phyloP scores from a whole-genome alignment of 345 rosid species.

The Zanthoxylum bungeanum region DNA sequence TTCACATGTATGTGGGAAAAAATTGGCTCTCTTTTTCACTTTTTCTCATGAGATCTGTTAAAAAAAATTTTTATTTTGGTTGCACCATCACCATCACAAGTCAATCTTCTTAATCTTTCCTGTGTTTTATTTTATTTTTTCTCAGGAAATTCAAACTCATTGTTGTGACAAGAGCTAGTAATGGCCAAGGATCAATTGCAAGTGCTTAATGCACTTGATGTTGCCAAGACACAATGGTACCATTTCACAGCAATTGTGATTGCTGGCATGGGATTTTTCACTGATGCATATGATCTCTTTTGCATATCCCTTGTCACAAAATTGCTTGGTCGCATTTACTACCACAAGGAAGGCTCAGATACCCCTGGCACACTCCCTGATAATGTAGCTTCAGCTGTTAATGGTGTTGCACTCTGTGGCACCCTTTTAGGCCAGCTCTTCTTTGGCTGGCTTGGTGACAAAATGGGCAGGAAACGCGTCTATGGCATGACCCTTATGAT shows the following conservation, averaged over 20 bases:
- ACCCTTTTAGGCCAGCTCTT: slow-evolving; percentile 79
- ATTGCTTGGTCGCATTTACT: slow-evolving; percentile 69
- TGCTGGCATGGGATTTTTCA: slow-evolving; percentile 93
- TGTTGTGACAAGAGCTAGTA: not conserved
- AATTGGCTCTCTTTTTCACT: not conserved
- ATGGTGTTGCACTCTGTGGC: slow-evolving; percentile 77
- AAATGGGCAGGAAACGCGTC: slow-evolving; percentile 61
- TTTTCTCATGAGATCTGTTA: not conserved
- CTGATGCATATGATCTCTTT: slow-evolving; percentile 77
- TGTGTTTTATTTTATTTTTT: not conserved
- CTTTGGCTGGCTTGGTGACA: slow-evolving; percentile 86
- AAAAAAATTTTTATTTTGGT: not conserved
- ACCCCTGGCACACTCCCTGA: slow-evolving; percentile 58
- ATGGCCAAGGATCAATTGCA: slow-evolving; percentile 43
- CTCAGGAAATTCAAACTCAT: not conserved
- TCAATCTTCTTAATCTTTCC: not conserved
- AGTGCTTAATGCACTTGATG: slow-evolving; percentile 61
- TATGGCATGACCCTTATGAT: slow-evolving; percentile 66
- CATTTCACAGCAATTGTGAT: slow-evolving; percentile 59
- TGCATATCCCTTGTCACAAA: slow-evolving; percentile 76
- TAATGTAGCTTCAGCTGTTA: slow-evolving; percentile 58
- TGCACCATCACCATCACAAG: not conserved
- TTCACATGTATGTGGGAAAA: not conserved
- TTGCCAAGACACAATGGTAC: slow-evolving; percentile 56
- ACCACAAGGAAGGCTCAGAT: slow-evolving; percentile 38